Conservation (phyloP, 1,284 basidiomycete genomes). For the Sporisorium graminicola region DNA sequence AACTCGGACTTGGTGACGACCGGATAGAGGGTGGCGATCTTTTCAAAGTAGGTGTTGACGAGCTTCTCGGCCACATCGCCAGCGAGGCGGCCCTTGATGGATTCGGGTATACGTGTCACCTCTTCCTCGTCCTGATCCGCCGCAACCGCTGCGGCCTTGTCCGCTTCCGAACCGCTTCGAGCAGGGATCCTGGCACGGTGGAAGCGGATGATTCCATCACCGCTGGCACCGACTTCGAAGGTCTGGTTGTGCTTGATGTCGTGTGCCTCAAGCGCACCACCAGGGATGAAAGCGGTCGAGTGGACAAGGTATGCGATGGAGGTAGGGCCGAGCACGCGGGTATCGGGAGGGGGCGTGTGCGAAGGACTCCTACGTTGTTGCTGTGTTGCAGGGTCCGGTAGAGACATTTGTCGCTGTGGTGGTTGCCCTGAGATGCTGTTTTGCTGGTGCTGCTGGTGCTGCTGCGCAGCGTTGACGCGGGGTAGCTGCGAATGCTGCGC, state of each 20-base stretch:
- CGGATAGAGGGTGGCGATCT: conserved; percentile 86
- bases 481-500: conserved; percentile 10
- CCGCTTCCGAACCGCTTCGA: neutral
- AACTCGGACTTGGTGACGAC: conserved; percentile 89
- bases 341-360: conserved; percentile 57
- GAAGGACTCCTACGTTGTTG: conserved; percentile 30
- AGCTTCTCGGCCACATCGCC: conserved; percentile 75
- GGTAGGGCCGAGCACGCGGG: conserved; percentile 77
- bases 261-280: conserved; percentile 84
- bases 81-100: conserved; percentile 56
- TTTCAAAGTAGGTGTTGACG: conserved; percentile 89
- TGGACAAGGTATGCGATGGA: conserved; percentile 87
- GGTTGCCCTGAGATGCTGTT: conserved; percentile 8
- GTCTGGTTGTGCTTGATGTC: conserved; percentile 75
- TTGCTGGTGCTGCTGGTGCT: conserved; percentile 13
- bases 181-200: conserved; percentile 73
- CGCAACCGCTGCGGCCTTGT: neutral
- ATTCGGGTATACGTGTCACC: conserved; percentile 44
- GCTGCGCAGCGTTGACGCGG: conserved; percentile 4
- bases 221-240: conserved; percentile 75
- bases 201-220: conserved; percentile 89
- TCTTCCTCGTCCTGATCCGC: conserved; percentile 35
- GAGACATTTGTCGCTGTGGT: conserved; percentile 2
- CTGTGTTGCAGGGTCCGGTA: neutral
- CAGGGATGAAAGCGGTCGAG: conserved; percentile 84